Base-by-base conservation (phyloP, 2,329 filamentous ascomycete species). In the Endothia cerciana region DNA sequence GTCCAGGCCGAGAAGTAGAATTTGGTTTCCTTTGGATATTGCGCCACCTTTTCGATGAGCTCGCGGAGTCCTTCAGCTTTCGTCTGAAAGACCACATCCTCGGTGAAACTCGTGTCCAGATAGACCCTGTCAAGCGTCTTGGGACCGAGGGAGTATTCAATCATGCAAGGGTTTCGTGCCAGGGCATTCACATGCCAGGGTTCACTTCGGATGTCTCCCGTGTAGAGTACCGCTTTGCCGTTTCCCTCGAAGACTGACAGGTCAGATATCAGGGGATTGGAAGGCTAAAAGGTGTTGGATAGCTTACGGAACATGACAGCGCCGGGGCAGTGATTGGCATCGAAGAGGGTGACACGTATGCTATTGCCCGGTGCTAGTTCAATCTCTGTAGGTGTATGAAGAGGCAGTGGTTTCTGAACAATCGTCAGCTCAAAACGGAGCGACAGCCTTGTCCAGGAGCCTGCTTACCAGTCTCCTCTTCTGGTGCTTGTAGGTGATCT, bases 1-100 rank as follows among this genome's bases (percentile, higher is more conserved):
- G 94, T 97, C 93, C 94, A 97, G 0, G 93, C 87, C 65, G 93
- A 87, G 56, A 98, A 84, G 75, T 97, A 91, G 72, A 97, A 97
- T 0, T 90, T 76, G 0, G 93, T 97, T 47, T 92, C 86, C 1
- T 80, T 68, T 0, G 93, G 90, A 74, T 94, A 97, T 30, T 79
- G 74, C 0, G 79, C 76, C 0, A 97, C 83, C 70, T 93, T 90
- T 4, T 80, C 78, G 1, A 97, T 73, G 0, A 97, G 82, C 72
- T 97, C 91, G 0, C 79, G 79, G 13, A 97, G 80, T 0, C 94
- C 94, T 62, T 94, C 87, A 0, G 90, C 88, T 74, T 97, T 89
- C 0, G 84, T 82, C 25, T 85, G 83, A 33, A 89, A 86, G 0
- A 71, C 69, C 0, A 82, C 69, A 25, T 83, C 72, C 0, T 80